Conservation (phyloP, 129 eudicot genomes). For the Helianthus tuberosus region DNA sequence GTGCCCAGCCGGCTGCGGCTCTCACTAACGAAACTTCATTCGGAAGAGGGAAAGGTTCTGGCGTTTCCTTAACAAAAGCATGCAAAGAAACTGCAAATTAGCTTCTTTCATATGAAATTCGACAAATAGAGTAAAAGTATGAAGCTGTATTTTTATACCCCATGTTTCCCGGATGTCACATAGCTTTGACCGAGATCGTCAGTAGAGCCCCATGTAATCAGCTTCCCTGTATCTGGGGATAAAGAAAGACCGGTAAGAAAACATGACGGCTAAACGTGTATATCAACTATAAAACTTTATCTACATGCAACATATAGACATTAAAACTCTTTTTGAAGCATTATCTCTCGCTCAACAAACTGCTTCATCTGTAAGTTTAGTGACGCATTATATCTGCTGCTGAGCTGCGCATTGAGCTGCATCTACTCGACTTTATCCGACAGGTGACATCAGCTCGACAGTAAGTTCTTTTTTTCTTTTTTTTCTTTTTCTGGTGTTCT, state of each 20-base stretch:
- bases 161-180: slow-evolving; percentile 96
- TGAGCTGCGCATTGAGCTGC: not conserved
- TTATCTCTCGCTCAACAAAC: not conserved
- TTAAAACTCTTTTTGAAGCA: not conserved
- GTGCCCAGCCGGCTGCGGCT: slow-evolving; percentile 99
- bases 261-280: not conserved
- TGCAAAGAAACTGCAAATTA: slow-evolving; percentile 34
- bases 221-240: slow-evolving; percentile 78
- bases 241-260: slow-evolving; percentile 10
- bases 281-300: slow-evolving; percentile 12
- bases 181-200: slow-evolving; percentile 99
- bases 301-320: not conserved
- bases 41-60: slow-evolving; percentile 97
- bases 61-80: slow-evolving; percentile 77
- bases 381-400: not conserved
- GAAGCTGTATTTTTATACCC: slow-evolving; percentile 56
- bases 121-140: slow-evolving; percentile 1
- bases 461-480: not conserved
- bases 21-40: slow-evolving; percentile 62
- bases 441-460: not conserved
- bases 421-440: not conserved
- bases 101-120: not conserved
- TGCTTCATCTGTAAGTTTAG: not conserved
- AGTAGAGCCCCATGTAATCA: slow-evolving; percentile 97
- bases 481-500: not conserved